Conservation (phyloP, 2,329 filamentous ascomycete genomes). For the Aspergillus ustus region DNA sequence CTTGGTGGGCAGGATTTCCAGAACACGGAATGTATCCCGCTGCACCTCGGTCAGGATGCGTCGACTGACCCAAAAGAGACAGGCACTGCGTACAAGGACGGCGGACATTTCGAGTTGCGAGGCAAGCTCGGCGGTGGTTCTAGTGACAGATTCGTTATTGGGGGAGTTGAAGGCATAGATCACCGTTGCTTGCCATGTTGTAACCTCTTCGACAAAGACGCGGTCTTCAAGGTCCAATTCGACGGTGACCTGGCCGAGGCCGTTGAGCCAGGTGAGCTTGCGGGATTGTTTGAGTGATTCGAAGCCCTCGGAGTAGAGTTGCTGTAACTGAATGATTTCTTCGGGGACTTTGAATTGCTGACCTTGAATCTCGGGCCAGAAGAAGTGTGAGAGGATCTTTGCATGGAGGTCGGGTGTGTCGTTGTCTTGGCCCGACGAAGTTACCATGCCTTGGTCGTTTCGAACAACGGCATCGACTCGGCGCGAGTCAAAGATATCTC, state of each 20-base stretch:
- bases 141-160: constrained; percentile 44
- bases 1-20: constrained; percentile 56
- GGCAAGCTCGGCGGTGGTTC: constrained; percentile 50
- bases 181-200: constrained; percentile 85
- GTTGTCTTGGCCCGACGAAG: constrained; percentile 25
- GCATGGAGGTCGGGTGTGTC: constrained; percentile 65
- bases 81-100: constrained; percentile 61
- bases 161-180: constrained; percentile 76
- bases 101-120: constrained; percentile 59
- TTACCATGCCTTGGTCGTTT: constrained; percentile 51
- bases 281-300: constrained; percentile 79
- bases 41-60: constrained; percentile 54
- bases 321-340: constrained; percentile 61
- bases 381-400: constrained; percentile 87
- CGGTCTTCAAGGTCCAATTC: constrained; percentile 84
- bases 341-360: constrained; percentile 52
- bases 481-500: constrained; percentile 83
- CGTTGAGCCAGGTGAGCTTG: constrained; percentile 86
- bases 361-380: constrained; percentile 83
- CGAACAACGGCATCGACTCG: constrained; percentile 72
- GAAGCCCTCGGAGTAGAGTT: constrained; percentile 75
- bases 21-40: constrained; percentile 59
- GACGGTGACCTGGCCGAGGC: constrained; percentile 78
- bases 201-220: constrained; percentile 68
- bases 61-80: constrained; percentile 67